Evolutionary conservation across 2,329 filamentous ascomycete genomes (phyloP).

Genomic region (Fragosphaeria purpurea): DNA sequence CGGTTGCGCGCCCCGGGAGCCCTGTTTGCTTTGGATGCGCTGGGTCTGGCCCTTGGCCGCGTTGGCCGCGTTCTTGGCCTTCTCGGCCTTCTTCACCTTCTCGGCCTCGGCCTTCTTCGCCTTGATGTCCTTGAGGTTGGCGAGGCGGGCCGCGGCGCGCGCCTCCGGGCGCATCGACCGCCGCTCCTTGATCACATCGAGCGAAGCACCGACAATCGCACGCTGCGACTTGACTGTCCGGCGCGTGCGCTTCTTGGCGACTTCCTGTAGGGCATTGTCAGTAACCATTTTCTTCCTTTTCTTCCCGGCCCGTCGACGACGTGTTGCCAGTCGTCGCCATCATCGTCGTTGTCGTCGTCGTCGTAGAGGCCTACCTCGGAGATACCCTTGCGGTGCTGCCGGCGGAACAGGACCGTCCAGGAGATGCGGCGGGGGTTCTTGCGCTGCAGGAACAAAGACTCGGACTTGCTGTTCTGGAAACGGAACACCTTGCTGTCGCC

Average conservation of each 20-base stretch:
- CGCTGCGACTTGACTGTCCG: constrained; percentile 97
- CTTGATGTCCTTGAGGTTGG: constrained; percentile 96
- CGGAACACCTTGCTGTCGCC: constrained; percentile 99
- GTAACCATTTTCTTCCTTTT: neutral
- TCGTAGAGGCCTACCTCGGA: constrained; percentile 72
- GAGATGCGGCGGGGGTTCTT: constrained; percentile 99
- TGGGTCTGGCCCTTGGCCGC: constrained; percentile 67
- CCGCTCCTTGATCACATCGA: constrained; percentile 99
- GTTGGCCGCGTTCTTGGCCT: constrained; percentile 79
- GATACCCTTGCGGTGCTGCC: constrained; percentile 99
- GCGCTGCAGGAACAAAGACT: constrained; percentile 99
- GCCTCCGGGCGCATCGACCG: constrained; percentile 90
- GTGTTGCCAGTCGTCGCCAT: neutral
- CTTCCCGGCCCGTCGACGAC: constrained; percentile 7
- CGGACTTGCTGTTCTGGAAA: constrained; percentile 99
- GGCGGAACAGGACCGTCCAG: constrained; percentile 96
- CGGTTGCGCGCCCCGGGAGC: constrained; percentile 76
- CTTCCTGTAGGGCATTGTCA: constrained; percentile 57
- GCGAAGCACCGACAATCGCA: constrained; percentile 96
- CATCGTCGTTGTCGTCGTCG: no score
- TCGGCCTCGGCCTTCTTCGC: constrained; percentile 88
- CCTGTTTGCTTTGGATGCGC: constrained; percentile 92
- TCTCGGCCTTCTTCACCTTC: constrained; percentile 96
- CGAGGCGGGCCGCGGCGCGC: constrained; percentile 77
- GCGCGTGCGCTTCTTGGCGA: constrained; percentile 99